Evolutionary conservation across 306 rosid genomes (phyloP).

Genomic region (Malus sylvestris): DNA sequence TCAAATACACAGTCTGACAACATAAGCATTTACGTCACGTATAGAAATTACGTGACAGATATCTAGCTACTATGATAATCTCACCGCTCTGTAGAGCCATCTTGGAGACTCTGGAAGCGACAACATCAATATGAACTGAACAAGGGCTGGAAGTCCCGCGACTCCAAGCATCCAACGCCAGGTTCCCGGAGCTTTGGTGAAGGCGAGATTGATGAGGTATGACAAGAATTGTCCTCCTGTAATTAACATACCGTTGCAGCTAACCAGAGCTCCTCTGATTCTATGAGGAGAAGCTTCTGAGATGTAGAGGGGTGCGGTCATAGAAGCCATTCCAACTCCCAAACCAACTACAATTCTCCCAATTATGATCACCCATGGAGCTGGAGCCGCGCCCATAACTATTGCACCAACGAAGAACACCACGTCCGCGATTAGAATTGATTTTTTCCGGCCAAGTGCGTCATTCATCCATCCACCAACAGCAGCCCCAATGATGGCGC

Average conservation of each 20-base stretch:
- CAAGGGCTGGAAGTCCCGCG: slow-evolving; percentile 52
- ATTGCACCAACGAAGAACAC: slow-evolving; percentile 55
- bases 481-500: slow-evolving; percentile 85
- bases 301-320: slow-evolving; percentile 80
- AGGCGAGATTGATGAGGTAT: slow-evolving; percentile 64
- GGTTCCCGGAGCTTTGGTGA: slow-evolving; percentile 52
- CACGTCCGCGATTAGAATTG: slow-evolving; percentile 56
- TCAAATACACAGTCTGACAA: neutral
- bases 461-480: slow-evolving; percentile 81
- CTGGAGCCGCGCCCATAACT: slow-evolving; percentile 57
- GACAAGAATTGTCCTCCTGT: slow-evolving; percentile 78
- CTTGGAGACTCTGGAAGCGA: slow-evolving; percentile 88
- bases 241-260: slow-evolving; percentile 54
- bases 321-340: slow-evolving; percentile 90
- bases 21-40: neutral
- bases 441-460: slow-evolving; percentile 51
- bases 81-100: slow-evolving; percentile 74
- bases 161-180: slow-evolving; percentile 97
- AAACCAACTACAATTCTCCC: slow-evolving; percentile 76
- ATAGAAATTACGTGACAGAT: neutral
- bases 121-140: slow-evolving; percentile 63
- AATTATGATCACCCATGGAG: slow-evolving; percentile 54
- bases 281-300: slow-evolving; percentile 79
- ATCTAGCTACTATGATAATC: neutral
- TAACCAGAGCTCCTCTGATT: slow-evolving; percentile 77